Evolutionary conservation across 331 rosid species (phyloP), one percentile per base, ranked within the genome.

Genomic region (Quercus phellos): DNA sequence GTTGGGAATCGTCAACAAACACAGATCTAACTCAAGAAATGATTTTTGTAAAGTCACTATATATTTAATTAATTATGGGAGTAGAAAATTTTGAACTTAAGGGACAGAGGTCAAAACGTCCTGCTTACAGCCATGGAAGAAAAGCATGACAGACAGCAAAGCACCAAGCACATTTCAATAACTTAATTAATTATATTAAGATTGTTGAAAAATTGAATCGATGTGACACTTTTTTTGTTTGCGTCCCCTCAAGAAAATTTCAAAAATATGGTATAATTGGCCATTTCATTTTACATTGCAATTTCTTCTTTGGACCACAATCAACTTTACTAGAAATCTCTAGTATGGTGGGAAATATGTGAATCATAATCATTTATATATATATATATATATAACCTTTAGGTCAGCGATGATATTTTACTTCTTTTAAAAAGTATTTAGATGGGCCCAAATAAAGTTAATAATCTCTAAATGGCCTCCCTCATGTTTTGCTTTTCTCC

Each of bases 41-140:
- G 74, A 42, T 19, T 21, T 11, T 21, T 11, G 24, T 12, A 32
- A 42, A 69, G 56, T 69, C 35, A 22, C 55, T 9, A 19, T 6
- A 19, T 16, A 35, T 34, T 18, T n/a, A 35, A 22, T 12, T 70
- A 42, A 43, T 18, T 51, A 1, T 7, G 54, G 42, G 26, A 4
- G 26, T 16, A 22, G 30, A 72, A 21, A 32, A 0, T n/a, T 69
- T 70, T 50, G 72, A 63, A 30, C 77, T 19, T 3, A 12, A 54
- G 35, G 35, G 46, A 77, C 61, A 63, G 16, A 18, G 51, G 77
- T 24, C 81, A 76, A 76, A 67, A 53, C 78, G 19, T 71, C 74
- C 70, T 51, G 81, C 60, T 17, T 12, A 21, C 54, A 10, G 83
- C 26, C 53, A 3, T 21, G 43, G 43, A 51, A 61, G 46, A 43